Conservation (phyloP, 352 stramenopile genomes). For the Pythium rhizo-oryzae region DNA sequence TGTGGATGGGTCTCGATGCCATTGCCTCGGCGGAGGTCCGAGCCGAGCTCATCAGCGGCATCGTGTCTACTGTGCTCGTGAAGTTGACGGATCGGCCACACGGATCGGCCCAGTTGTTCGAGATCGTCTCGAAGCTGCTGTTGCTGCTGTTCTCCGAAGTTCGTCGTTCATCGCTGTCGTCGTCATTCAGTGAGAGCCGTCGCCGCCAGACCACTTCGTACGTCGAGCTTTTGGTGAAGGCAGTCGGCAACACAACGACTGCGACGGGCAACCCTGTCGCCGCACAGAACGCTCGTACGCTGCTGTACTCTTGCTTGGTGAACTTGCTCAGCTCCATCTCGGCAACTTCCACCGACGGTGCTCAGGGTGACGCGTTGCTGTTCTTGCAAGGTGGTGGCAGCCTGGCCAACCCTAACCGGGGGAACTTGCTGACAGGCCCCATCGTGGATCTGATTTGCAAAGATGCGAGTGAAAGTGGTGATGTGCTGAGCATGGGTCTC, state of each 20-base stretch:
- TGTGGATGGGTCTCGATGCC: conserved; percentile 68
- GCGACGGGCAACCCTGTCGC: conserved; percentile 73
- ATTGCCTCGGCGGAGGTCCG: conserved; percentile 61
- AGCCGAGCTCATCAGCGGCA: conserved; percentile 61
- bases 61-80: conserved; percentile 57
- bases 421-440: conserved; percentile 47
- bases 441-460: conserved; percentile 73
- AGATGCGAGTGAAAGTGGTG: conserved; percentile 77
- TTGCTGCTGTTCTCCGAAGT: conserved; percentile 52
- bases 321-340: conserved; percentile 49
- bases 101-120: conserved; percentile 71
- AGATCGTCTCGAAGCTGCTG: conserved; percentile 71
- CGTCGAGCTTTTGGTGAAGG: conserved; percentile 66
- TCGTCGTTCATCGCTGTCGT: conserved; percentile 28
- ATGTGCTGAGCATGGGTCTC: conserved; percentile 81
- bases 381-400: conserved; percentile 21
- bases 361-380: neutral
- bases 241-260: conserved; percentile 58
- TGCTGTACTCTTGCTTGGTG: conserved; percentile 81
- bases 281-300: conserved; percentile 70
- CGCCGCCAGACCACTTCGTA: conserved; percentile 47
- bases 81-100: conserved; percentile 61
- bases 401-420: conserved; percentile 25
- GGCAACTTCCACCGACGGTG: conserved; percentile 4
- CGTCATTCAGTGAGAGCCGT: conserved; percentile 20